Percentiles rank a stretch among this genome's conserved stretches.
Evolutionary conservation across 177 flowering plant genomes (phyloP).

Genomic region (Vitis hybrid): DNA sequence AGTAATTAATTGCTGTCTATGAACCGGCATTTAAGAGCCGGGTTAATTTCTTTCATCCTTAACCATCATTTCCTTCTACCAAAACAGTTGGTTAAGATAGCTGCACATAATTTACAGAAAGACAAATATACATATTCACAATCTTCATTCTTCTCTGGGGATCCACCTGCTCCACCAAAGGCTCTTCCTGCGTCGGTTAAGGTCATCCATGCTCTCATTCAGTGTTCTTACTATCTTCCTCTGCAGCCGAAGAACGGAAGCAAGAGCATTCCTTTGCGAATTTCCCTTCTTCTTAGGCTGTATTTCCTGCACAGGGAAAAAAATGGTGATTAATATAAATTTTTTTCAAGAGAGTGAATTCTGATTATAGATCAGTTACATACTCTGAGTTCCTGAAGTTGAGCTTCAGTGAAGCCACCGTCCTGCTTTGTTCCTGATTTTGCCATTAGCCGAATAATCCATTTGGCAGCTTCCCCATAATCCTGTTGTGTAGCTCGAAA

Average conservation of each 20-base stretch:
- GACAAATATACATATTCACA: constrained; percentile 10
- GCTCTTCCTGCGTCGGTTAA: constrained; percentile 63
- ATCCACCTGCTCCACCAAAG: constrained; percentile 99
- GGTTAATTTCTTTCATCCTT: constrained; percentile 9
- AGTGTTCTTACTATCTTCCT: constrained; percentile 67
- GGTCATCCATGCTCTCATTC: constrained; percentile 81
- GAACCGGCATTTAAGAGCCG: constrained; percentile 1
- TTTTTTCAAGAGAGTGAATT: not conserved
- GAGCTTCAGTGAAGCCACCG: constrained; percentile 96
- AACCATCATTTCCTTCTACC: constrained; percentile 7
- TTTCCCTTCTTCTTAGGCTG: constrained; percentile 68
- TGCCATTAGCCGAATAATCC: constrained; percentile 86
- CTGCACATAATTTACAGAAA: constrained; percentile 19
- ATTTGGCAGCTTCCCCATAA: constrained; percentile 75
- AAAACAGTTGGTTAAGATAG: constrained; percentile 7
- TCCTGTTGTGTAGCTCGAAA: constrained; percentile 93
- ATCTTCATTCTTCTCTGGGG: constrained; percentile 71
- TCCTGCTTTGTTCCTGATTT: constrained; percentile 83
- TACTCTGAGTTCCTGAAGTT: constrained; percentile 84
- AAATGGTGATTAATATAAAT: not conserved
- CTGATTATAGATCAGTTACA: constrained; percentile 21
- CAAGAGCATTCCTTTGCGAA: constrained; percentile 72
- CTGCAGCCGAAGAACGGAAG: constrained; percentile 71
- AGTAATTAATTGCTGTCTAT: not conserved
- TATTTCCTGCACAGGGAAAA: constrained; percentile 46